These are phyloP conservation scores for Acidiella bohemica DNA, from an alignment of 495 filamentous ascomycete species.

Conservation along the genomic window DNA sequence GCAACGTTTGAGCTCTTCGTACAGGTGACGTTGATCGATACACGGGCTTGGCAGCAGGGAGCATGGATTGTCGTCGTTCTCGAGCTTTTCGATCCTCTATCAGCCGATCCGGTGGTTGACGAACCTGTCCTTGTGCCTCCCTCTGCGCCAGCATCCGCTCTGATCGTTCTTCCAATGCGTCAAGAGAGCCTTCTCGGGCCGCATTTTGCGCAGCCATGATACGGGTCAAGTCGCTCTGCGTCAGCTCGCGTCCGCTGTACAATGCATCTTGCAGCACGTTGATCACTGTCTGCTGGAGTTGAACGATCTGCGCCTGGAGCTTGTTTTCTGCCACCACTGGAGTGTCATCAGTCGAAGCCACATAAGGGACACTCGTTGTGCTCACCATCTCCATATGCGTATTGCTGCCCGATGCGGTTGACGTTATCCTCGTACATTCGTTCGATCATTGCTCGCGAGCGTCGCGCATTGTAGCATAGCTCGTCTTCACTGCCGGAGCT, in stretches of 20 bases:
- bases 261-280: conserved; percentile 26
- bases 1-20: conserved; percentile 5
- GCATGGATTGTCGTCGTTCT: not conserved
- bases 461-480: not conserved
- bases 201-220: conserved; percentile 21
- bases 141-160: conserved; percentile 13
- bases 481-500: conserved; percentile 1
- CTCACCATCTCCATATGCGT: conserved; percentile 24
- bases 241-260: conserved; percentile 18
- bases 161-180: conserved; percentile 20
- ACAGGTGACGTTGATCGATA: conserved; percentile 4
- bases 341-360: conserved; percentile 2
- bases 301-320: conserved; percentile 26
- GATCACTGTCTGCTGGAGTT: conserved; percentile 28
- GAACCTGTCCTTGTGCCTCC: not conserved
- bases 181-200: conserved; percentile 23
- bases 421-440: conserved; percentile 22
- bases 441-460: conserved; percentile 22
- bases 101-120: not conserved
- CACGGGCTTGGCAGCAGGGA: not conserved
- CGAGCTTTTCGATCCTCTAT: not conserved
- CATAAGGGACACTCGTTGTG: not conserved
- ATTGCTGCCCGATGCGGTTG: conserved; percentile 20
- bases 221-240: conserved; percentile 20
- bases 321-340: conserved; percentile 25